phyloP scores from a whole-genome alignment of 108 stramenopile species.

The Cyclotella kingstonii region DNA sequence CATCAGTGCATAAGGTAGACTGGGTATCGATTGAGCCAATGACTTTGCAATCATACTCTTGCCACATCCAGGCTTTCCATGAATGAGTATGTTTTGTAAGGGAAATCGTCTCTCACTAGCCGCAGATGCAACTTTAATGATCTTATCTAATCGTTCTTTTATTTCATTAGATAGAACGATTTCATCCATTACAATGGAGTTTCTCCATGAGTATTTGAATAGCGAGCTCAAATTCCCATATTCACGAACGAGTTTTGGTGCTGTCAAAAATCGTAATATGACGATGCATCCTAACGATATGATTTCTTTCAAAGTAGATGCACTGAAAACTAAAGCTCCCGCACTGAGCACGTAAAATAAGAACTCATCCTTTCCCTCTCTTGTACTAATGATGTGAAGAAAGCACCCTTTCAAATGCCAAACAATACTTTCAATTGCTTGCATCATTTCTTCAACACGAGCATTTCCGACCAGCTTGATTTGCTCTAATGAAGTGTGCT shows the following conservation, averaged over 20 bases:
- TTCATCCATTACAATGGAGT: slow-evolving; percentile 1
- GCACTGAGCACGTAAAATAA: slow-evolving; percentile 33
- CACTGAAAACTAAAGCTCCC: slow-evolving; percentile 30
- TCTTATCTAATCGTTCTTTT: slow-evolving; percentile 27
- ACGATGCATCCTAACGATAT: slow-evolving; percentile 29
- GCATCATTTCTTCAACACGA: slow-evolving; percentile 30
- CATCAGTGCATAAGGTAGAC: slow-evolving; percentile 82
- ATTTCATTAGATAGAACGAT: slow-evolving; percentile 30
- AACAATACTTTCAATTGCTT: slow-evolving; percentile 43
- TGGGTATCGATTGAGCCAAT: slow-evolving; percentile 58
- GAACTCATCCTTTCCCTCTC: slow-evolving; percentile 39
- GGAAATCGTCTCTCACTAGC: slow-evolving; percentile 51
- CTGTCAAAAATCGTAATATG: slow-evolving; percentile 33
- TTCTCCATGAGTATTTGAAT: slow-evolving; percentile 1
- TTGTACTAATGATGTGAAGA: slow-evolving; percentile 33
- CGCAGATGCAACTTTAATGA: slow-evolving; percentile 32
- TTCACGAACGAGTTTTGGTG: slow-evolving; percentile 53
- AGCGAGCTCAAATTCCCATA: slow-evolving; percentile 31
- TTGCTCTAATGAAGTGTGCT: slow-evolving; percentile 26
- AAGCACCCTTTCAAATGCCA: slow-evolving; percentile 34
- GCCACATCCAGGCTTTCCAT: slow-evolving; percentile 83
- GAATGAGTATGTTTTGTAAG: slow-evolving; percentile 70
- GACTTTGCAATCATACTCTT: slow-evolving; percentile 85
- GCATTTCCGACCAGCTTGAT: slow-evolving; percentile 47
- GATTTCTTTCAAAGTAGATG: slow-evolving; percentile 39